Evolutionary conservation across 2,329 filamentous ascomycete species (phyloP).

Genomic region (Hypoxylon sp.): DNA sequence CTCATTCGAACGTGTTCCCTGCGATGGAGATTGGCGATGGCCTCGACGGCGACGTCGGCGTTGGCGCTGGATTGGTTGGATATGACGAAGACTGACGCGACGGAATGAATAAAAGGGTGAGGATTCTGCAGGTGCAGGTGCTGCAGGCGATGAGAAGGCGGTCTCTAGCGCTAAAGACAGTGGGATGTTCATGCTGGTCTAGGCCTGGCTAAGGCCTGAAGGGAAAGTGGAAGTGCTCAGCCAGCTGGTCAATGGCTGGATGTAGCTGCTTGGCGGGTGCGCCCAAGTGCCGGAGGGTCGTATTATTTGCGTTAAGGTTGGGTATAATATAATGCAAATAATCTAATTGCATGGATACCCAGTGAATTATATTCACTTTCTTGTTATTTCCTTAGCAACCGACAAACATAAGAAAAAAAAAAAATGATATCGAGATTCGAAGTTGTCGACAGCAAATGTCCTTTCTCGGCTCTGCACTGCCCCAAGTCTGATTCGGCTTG

Average conservation of each 20-base stretch:
- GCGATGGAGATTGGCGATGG: conserved; percentile 5
- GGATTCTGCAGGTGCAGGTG: conserved; percentile 14
- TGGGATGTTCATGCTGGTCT: conserved; percentile 30
- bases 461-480: background rate
- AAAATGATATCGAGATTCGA: conserved; percentile 8
- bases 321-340: background rate
- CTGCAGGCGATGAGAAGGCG: conserved; percentile 8
- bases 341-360: background rate
- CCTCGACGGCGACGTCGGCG: conserved; percentile 15
- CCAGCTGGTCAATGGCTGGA: conserved; percentile 16
- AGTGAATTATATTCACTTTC: background rate
- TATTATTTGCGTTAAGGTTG: conserved; percentile 32
- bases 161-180: conserved; percentile 22
- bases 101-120: conserved; percentile 16
- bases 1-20: conserved; percentile 7
- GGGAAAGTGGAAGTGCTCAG: background rate
- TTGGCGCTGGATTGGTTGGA: conserved; percentile 8
- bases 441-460: conserved; percentile 6
- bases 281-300: conserved; percentile 7
- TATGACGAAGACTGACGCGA: conserved; percentile 30
- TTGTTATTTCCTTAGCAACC: conserved; percentile 6
- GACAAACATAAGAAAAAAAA: conserved; percentile 12
- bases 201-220: conserved; percentile 17
- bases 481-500: background rate
- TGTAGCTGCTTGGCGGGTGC: conserved; percentile 11